These are phyloP conservation scores for Hamamelis virginiana DNA, from an alignment of 164 flowering plant genomes.

Conservation along the genomic window DNA sequence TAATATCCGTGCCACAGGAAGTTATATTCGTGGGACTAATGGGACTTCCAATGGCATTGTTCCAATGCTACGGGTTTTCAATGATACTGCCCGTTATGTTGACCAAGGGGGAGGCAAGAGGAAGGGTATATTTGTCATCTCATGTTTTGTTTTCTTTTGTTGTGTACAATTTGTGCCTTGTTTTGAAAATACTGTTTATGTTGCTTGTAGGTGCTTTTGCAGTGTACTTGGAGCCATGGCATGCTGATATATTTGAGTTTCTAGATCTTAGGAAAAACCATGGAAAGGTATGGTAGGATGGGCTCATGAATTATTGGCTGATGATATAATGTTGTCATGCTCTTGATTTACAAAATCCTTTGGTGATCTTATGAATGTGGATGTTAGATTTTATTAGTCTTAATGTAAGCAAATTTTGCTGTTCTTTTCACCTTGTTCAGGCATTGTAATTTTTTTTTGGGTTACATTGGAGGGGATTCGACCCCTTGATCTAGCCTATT, in stretches of 20 bases:
- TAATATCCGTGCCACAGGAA: constrained; percentile 91
- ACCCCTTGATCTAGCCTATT: too few relatives aligned
- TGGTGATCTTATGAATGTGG: neutral
- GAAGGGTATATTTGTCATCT: constrained; percentile 52
- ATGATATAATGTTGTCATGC: neutral
- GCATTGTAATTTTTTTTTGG: too few relatives aligned
- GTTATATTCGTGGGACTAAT: constrained; percentile 99
- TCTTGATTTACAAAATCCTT: neutral
- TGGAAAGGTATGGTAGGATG: constrained; percentile 66
- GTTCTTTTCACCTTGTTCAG: neutral
- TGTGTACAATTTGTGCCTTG: neutral
- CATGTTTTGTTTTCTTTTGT: neutral
- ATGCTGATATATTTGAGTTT: constrained; percentile 94
- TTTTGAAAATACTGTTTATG: neutral
- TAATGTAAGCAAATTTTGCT: neutral
- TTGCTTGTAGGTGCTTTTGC: constrained; percentile 92
- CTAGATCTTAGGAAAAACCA: constrained; percentile 94
- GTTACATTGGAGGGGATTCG: too few relatives aligned
- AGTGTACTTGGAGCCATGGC: constrained; percentile 99
- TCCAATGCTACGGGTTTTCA: constrained; percentile 95
- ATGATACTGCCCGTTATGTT: constrained; percentile 99
- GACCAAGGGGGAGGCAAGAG: constrained; percentile 99
- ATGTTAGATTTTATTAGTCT: neutral
- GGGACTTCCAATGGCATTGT: constrained; percentile 98
- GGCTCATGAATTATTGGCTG: neutral